Conservation (phyloP, 2,329 filamentous ascomycete genomes). For the Cucurbitaria berberidis region DNA sequence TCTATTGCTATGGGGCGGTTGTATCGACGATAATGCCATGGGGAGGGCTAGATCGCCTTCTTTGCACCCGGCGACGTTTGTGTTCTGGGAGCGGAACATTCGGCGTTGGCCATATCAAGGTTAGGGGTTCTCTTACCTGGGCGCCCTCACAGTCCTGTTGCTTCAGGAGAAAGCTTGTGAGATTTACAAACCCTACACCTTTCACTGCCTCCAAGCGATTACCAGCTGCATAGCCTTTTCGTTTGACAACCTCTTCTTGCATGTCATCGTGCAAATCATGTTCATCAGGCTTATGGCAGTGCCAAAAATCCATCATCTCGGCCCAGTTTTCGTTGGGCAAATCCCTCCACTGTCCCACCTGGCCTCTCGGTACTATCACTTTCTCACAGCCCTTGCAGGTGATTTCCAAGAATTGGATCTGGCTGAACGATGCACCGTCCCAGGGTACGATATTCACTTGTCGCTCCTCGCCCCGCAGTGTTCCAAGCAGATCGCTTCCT, state of each 20-base stretch:
- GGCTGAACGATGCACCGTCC: constrained; percentile 48
- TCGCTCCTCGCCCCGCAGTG: constrained; percentile 37
- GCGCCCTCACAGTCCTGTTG: constrained; percentile 67
- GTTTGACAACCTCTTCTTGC: constrained; percentile 36
- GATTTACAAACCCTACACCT: constrained; percentile 78
- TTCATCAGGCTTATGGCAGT: constrained; percentile 88
- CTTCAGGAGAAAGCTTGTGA: constrained; percentile 75
- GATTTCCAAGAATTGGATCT: constrained; percentile 24
- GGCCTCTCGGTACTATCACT: constrained; percentile 23
- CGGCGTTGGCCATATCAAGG: too few relatives aligned
- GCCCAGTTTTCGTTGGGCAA: constrained; percentile 97
- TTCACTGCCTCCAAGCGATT: constrained; percentile 71
- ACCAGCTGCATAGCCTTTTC: constrained; percentile 80
- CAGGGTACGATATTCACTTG: constrained; percentile 52
- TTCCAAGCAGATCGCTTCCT: constrained; percentile 35
- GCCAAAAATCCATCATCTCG: constrained; percentile 99
- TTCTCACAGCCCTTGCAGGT: constrained; percentile 36
- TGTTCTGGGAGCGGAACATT: too few relatives aligned
- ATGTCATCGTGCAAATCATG: constrained; percentile 61
- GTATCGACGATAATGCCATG: constrained; percentile 64
- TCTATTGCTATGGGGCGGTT: constrained; percentile 60
- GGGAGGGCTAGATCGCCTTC: constrained; percentile 59
- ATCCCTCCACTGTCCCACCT: constrained; percentile 75
- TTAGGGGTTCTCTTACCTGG: constrained; percentile 49
- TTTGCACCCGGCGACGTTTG: constrained; percentile 54